Base-by-base conservation (phyloP, 2,329 filamentous ascomycete species). In the Dryadomyces quercivorus region DNA sequence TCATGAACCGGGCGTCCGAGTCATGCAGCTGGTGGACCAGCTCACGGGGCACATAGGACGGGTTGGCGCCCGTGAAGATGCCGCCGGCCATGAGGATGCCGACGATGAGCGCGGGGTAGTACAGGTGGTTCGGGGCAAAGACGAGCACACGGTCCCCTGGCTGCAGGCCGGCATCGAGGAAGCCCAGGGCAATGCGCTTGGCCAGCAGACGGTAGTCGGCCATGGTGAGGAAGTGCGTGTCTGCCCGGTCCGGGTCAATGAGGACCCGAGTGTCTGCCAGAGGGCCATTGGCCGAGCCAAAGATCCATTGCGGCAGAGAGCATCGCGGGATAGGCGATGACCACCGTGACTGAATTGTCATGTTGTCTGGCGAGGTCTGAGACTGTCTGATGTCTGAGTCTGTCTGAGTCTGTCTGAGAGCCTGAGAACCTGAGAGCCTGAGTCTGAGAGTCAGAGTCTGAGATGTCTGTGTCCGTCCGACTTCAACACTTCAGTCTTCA, bases 1-100 rank as follows among this genome's bases (percentile, higher is more conserved):
- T 69, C 55, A 93, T 68, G 62, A 86, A 84, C 7, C 67, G 75
- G 0, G 87, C 83, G 0, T 77, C 82, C 55, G 82, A 84, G 65
- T 92, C 85, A 50, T 78, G 74, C 40, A 93, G 72, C 66, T 93
- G 88, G 65, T 87, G 85, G 7, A 82, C 84, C 48, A 94, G 68
- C 67, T 93, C 88, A 20, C 85, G 72, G 0, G 80, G 71, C 0
- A 87, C 82, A 60, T 82, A 67, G 4, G 60, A 57, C 21, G 67
- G 67, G 56, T 68, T 69, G 42, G 67, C 67, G 26, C 86, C 87
- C 0, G 83, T 86, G 69, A 92, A 92, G 53, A 92, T 72, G 1
- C 85, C 86, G 4, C 86, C 86, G 0, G 87, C 85, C 80, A 89
- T 89, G 51, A 89, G 73, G 20, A 86, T 74, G 16, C 87, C 87